These are phyloP conservation scores for Cyclotella kingstonii DNA, from an alignment of 108 stramenopile species.

Conservation along the genomic window DNA sequence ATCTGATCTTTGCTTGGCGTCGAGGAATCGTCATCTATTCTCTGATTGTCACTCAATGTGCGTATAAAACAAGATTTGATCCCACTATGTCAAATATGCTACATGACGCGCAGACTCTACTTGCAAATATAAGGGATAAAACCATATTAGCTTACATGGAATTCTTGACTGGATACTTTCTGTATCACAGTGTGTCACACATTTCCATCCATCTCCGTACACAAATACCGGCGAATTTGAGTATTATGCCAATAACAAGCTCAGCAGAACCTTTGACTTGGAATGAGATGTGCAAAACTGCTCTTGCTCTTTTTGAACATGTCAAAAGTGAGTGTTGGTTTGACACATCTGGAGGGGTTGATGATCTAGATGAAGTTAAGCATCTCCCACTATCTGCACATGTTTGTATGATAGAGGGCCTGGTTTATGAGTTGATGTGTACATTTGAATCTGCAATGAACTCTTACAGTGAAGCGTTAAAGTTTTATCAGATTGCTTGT, in stretches of 20 bases:
- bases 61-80: constrained; percentile 9
- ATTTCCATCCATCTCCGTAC: constrained; percentile 26
- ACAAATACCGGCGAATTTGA: constrained; percentile 19
- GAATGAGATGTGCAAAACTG: constrained; percentile 23
- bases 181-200: constrained; percentile 15
- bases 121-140: constrained; percentile 24
- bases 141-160: constrained; percentile 33
- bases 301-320: constrained; percentile 23
- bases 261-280: constrained; percentile 11
- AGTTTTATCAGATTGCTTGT: constrained; percentile 33
- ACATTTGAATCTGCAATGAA: constrained; percentile 26
- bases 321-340: constrained; percentile 42
- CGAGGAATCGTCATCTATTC: constrained; percentile 34
- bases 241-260: constrained; percentile 11
- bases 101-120: constrained; percentile 24
- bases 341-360: constrained; percentile 12
- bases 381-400: constrained; percentile 40
- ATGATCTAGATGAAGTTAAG: constrained; percentile 25
- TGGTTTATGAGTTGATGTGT: constrained; percentile 31
- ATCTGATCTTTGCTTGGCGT: constrained; percentile 5
- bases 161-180: constrained; percentile 21
- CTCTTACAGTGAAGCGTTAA: constrained; percentile 24
- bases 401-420: constrained; percentile 29
- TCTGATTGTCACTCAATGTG: constrained; percentile 13
- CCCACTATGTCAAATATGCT: constrained; percentile 19